Base-by-base conservation (phyloP, 2,329 filamentous ascomycete species). In the Diaporthe nobilis region DNA sequence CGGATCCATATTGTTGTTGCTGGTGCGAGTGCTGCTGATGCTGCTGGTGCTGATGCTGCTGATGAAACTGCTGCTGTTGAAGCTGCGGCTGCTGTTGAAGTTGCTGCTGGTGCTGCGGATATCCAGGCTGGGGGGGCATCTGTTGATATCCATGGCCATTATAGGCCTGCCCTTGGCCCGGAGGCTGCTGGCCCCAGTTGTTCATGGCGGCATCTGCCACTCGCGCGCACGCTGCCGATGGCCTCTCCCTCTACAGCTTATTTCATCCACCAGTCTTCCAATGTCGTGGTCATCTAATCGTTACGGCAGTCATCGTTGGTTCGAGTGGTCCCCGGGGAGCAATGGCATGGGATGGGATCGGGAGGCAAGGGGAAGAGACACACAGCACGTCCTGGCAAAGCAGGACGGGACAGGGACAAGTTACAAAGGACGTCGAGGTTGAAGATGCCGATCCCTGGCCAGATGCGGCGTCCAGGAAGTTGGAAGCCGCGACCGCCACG, bases 1-100 rank as follows among this genome's bases (percentile, higher is more conserved):
- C 77, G 37, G 55, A 68, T 25, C 67, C 77, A 78, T 77, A 78
- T 58, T 77, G 77, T 53, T 79, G 78, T 28, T 78, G 77, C 42
- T 82, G 81, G 13, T 80, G 77, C 7, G 70, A 78, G n/a, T 81
- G 80, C 20, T 80, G 81, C 61, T 81, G 79, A 25, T 79, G 79
- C 55, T 79, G 80, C 63, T 78, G 78, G 55, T 81, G 82, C 49
- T 78, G 80, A 44, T 78, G 77, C 75, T 80, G 79, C 31, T 65
- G 76, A 67, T 77, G 31, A 31, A 31, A 31, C 31, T 31, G 73
- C 34, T 73, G 71, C 37, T 77, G 78, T 20, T 49, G 75, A 34
- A 49, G 75, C 20, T 78, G 79, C 51, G 65, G 60, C 15, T 79
- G 78, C 57, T 79, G 78, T 44, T 73, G 75, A 20, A 78, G 78